phyloP scores from a whole-genome alignment of 371 early-diverging fungal species.

The Cladochytrium tenue region DNA sequence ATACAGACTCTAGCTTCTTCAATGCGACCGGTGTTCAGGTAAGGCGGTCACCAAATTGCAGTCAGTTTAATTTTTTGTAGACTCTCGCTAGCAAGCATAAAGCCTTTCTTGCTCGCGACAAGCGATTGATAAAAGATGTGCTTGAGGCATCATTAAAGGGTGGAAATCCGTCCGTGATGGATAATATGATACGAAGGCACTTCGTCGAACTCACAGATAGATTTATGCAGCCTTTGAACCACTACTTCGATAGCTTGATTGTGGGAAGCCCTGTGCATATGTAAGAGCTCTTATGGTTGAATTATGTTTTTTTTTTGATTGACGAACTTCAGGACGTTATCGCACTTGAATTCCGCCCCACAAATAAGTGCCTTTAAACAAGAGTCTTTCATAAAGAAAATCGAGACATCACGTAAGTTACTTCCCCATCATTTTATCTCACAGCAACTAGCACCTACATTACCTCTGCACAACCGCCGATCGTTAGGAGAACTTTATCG shows the following conservation, averaged over 20 bases:
- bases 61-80: too few species aligned
- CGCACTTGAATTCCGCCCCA: constrained; percentile 37
- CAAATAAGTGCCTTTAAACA: constrained; percentile 53
- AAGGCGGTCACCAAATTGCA: too few species aligned
- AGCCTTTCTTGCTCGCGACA: constrained; percentile 76
- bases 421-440: constrained; percentile 33
- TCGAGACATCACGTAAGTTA: constrained; percentile 30
- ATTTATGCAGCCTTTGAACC: constrained; percentile 91
- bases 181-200: constrained; percentile 88
- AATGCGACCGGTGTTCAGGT: constrained; percentile 2
- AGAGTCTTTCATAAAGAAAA: constrained; percentile 38
- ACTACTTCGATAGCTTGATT: constrained; percentile 85
- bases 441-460: constrained; percentile 33
- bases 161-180: constrained; percentile 66
- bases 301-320: background rate
- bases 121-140: constrained; percentile 64
- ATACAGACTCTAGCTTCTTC: background rate
- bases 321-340: constrained; percentile 28
- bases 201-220: constrained; percentile 90
- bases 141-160: constrained; percentile 69
- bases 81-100: too few species aligned
- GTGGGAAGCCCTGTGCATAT: constrained; percentile 57
- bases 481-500: constrained; percentile 71
- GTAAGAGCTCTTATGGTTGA: constrained; percentile 11
- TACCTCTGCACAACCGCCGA: constrained; percentile 45